phyloP scores from a whole-genome alignment of 225 moss, liverwort and hornwort species.

The Pleurozium schreberi region DNA sequence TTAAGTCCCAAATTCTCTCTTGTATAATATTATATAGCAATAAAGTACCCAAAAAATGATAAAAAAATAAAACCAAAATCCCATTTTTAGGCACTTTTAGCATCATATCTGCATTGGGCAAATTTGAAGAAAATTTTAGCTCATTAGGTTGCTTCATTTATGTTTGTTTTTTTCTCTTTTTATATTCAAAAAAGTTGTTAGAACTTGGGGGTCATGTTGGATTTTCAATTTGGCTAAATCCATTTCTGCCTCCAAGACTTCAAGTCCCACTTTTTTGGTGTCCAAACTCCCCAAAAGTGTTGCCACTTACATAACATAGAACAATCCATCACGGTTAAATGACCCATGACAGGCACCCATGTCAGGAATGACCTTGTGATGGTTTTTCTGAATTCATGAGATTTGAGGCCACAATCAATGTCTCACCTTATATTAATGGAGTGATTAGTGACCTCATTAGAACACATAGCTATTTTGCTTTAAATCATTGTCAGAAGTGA shows the following conservation, averaged over 20 bases:
- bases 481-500: too few species aligned
- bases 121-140: background rate
- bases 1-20: background rate
- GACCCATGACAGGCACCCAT: too few species aligned
- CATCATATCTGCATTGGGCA: background rate
- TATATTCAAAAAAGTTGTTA: fast-evolving
- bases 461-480: too few species aligned
- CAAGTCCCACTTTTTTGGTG: fast-evolving
- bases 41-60: background rate
- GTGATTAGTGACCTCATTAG: too few species aligned
- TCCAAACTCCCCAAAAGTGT: fast-evolving
- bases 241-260: fast-evolving
- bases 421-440: too few species aligned
- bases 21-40: background rate
- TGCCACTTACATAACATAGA: too few species aligned
- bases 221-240: fast-evolving
- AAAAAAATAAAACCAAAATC: background rate
- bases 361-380: too few species aligned
- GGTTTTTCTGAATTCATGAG: too few species aligned
- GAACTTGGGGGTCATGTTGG: fast-evolving
- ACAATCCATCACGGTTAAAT: too few species aligned
- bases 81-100: fast-evolving
- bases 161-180: fast-evolving
- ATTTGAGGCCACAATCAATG: too few species aligned
- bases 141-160: background rate